Evolutionary conservation across 805 yeast genomes (phyloP).

Genomic region (Phaffomyces thermotolerans): DNA sequence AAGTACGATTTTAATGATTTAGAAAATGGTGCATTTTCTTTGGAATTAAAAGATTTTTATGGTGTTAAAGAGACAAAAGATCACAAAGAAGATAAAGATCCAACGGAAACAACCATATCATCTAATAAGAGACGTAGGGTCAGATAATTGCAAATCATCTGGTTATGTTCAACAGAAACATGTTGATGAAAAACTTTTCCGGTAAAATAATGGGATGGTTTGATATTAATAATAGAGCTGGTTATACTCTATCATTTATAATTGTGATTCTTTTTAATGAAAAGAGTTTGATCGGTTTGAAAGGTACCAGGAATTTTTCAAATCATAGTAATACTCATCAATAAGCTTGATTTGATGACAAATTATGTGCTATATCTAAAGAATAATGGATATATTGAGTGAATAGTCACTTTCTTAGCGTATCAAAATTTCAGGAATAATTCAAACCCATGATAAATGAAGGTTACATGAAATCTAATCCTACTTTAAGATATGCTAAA

Average conservation of each 20-base stretch:
- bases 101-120: neutral
- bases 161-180: no score
- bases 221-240: slow-evolving; percentile 15
- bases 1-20: slow-evolving; percentile 10
- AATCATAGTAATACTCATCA: no score
- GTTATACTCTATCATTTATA: slow-evolving; percentile 28
- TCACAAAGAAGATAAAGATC: neutral
- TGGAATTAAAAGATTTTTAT: slow-evolving; percentile 4
- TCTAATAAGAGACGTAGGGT: neutral
- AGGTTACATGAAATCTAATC: slow-evolving; percentile 17
- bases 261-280: no score
- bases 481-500: slow-evolving; percentile 14
- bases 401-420: slow-evolving; percentile 10
- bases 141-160: neutral
- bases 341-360: slow-evolving; percentile 18
- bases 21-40: slow-evolving; percentile 21
- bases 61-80: neutral
- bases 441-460: slow-evolving; percentile 20
- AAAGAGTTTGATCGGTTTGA: slow-evolving; percentile 30
- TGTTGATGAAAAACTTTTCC: slow-evolving; percentile 3
- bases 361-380: slow-evolving; percentile 11
- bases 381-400: slow-evolving; percentile 3
- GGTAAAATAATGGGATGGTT: neutral
- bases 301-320: slow-evolving; percentile 30
- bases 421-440: slow-evolving; percentile 16